Conservation (phyloP, 306 rosid genomes). For the Acacia acuminata region DNA sequence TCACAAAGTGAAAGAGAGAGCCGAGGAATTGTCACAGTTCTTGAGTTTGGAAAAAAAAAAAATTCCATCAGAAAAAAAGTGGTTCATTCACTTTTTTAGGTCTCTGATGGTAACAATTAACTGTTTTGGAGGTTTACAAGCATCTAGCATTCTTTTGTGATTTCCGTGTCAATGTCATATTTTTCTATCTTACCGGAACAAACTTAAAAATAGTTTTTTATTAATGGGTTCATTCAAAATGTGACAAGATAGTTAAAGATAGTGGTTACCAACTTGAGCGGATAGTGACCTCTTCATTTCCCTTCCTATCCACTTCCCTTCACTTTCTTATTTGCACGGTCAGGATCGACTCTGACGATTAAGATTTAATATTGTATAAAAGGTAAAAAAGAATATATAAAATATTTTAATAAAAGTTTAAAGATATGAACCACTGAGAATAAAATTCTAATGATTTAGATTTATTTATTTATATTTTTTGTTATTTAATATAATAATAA, state of each 20-base stretch:
- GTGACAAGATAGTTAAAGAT: neutral
- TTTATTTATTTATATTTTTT: too few relatives aligned
- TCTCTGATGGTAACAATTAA: neutral
- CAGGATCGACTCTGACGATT: too few relatives aligned
- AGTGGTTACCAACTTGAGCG: neutral
- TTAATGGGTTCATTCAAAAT: neutral
- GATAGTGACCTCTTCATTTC: too few relatives aligned
- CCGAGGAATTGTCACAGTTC: conserved; percentile 19
- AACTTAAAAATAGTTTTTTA: neutral
- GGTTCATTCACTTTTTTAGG: conserved; percentile 25
- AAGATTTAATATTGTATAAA: too few relatives aligned
- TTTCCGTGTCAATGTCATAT: neutral
- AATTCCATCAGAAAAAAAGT: conserved; percentile 31
- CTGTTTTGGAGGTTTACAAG: conserved; percentile 10
- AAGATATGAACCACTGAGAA: too few relatives aligned
- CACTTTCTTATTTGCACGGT: too few relatives aligned
- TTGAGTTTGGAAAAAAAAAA: conserved; percentile 28
- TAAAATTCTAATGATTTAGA: too few relatives aligned
- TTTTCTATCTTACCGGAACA: neutral
- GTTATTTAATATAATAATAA: too few relatives aligned
- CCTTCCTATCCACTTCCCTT: too few relatives aligned
- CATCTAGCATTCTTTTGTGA: conserved; percentile 17
- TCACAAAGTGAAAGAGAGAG: conserved; percentile 26
- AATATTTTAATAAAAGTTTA: too few relatives aligned
- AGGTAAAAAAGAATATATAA: too few relatives aligned